Evolutionary conservation across 2,329 filamentous ascomycete genomes (phyloP).

Genomic region (Talaromyces sp.): DNA sequence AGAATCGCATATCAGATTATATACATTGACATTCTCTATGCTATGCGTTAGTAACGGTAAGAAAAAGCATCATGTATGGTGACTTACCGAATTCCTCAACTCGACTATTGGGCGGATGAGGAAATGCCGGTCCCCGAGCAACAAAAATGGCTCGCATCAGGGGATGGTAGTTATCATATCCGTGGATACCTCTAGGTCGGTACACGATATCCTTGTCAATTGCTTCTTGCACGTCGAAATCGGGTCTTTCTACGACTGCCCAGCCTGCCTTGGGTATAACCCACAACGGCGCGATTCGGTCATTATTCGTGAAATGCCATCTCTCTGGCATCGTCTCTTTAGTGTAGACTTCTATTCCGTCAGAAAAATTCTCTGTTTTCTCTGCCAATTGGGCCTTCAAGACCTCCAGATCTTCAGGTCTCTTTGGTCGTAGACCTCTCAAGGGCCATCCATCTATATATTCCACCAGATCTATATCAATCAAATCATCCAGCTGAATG

Average conservation of each 20-base stretch:
- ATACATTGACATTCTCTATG: constrained; percentile 86
- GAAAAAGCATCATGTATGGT: background rate
- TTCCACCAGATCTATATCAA: constrained; percentile 71
- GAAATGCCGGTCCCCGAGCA: constrained; percentile 85
- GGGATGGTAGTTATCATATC: constrained; percentile 91
- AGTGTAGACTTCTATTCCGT: constrained; percentile 78
- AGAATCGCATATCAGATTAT: constrained; percentile 90
- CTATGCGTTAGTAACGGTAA: background rate
- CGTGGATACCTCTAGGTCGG: constrained; percentile 78
- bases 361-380: constrained; percentile 53
- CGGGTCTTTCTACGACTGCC: constrained; percentile 76
- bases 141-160: constrained; percentile 96
- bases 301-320: constrained; percentile 85
- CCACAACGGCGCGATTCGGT: constrained; percentile 91
- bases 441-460: constrained; percentile 93
- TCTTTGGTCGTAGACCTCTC: constrained; percentile 77
- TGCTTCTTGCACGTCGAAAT: constrained; percentile 69
- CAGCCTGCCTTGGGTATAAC: constrained; percentile 87
- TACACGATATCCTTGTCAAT: constrained; percentile 63
- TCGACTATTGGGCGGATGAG: constrained; percentile 73
- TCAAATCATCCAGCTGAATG: constrained; percentile 82
- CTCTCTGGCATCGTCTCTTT: constrained; percentile 81
- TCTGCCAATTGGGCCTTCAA: constrained; percentile 59
- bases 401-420: constrained; percentile 57
- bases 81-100: constrained; percentile 78